Evolutionary conservation across 2,329 filamentous ascomycete species (phyloP), one percentile per base, ranked within the genome.

Genomic region (Pseudopithomyces chartarum): DNA sequence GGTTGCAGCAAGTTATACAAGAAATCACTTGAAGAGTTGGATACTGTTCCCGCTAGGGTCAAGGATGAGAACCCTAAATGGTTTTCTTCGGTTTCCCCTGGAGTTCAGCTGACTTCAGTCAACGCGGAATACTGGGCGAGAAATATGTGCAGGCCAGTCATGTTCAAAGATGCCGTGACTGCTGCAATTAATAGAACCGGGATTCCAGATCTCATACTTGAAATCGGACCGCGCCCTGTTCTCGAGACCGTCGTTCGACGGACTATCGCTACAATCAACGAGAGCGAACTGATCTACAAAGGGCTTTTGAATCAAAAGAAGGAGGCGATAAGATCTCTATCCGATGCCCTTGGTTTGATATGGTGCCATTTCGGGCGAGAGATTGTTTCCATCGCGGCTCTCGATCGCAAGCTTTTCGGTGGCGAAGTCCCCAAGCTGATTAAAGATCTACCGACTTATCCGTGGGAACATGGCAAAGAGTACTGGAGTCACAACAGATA

Each of bases 211-310:
- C 64, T 76, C 20, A 73, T 66, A n/a, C 62, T 82, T 3, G 80
- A 82, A 54, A 64, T 82, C 10, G 80, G 80, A 0, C 77, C 80
- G 1, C 79, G 81, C 57, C 75, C 79, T 0, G 73, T 76, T 1
- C 70, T 83, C 4, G 77, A 77, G 26, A 50, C 29, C 7, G 39
- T 48, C 12, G 23, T 61, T 26, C 33, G 34, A 3, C 29, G 56
- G 52, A 53, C 32, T 33, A 15, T 58, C 23, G 46, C 44, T 23
- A 42, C 43, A 49, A 57, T 20, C 54, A 53, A 26, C 29, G 57
- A 26, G 8, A 43, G 39, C 4, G 26, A 19, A 13, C 19, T 12
- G 15, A n/a, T 44, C 6, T 34, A 52, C n/a, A 50, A 39, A n/a
- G 63, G 50, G 22, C 47, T 56, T 12, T 48, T 73, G 1, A 59